Conservation (phyloP, 495 filamentous ascomycete genomes). For the Pyrenopolyporus hunteri region DNA sequence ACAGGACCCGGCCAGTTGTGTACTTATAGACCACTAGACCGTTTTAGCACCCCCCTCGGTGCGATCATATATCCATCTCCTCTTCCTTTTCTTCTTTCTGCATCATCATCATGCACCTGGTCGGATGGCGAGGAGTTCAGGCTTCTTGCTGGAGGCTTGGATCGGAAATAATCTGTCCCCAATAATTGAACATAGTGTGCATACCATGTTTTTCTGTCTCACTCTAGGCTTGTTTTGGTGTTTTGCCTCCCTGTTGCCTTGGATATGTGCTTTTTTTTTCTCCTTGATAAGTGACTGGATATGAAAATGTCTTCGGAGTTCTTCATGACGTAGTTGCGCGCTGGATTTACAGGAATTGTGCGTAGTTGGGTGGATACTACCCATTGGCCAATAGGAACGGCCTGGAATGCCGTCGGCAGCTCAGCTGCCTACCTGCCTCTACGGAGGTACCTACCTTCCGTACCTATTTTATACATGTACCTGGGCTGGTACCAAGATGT, state of each 20-base stretch:
- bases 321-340: conserved; percentile 29
- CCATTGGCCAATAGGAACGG: conserved; percentile 28
- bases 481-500: too few species aligned
- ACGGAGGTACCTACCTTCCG: too few species aligned
- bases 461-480: too few species aligned
- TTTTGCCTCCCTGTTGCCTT: not conserved
- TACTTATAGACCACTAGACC: conserved; percentile 45
- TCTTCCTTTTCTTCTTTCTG: conserved; percentile 31
- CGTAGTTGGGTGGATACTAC: not conserved
- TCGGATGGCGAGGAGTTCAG: conserved; percentile 34
- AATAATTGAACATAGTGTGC: conserved; percentile 31
- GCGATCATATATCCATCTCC: conserved; percentile 45
- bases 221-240: not conserved
- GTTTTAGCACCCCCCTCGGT: conserved; percentile 31
- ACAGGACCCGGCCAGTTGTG: conserved; percentile 43
- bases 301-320: not conserved
- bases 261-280: too few species aligned
- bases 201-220: not conserved
- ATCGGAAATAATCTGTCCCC: conserved; percentile 29
- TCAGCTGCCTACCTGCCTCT: not conserved
- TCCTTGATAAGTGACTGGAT: too few species aligned
- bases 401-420: not conserved
- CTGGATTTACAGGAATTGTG: conserved; percentile 13
- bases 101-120: conserved; percentile 21
- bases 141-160: conserved; percentile 35